Evolutionary conservation across 768 basidiomycete genomes (phyloP).

Genomic region (Russula olivacea): DNA sequence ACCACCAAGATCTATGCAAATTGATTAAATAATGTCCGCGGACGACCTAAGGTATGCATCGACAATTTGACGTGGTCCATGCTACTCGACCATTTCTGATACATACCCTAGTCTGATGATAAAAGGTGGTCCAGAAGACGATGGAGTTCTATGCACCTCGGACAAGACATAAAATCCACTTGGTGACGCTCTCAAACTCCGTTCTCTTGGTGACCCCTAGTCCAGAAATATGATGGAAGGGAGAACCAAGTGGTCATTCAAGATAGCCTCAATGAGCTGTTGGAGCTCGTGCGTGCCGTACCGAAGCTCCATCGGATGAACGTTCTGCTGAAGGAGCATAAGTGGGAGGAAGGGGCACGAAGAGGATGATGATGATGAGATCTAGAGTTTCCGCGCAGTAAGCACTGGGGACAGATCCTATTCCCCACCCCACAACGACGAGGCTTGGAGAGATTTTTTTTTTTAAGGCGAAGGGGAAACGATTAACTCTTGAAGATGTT

Average conservation of each 20-base stretch:
- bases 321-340: conserved; percentile 52
- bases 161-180: conserved; percentile 71
- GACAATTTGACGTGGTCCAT: not conserved
- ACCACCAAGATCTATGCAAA: conserved; percentile 55
- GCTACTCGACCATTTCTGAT: conserved; percentile 20
- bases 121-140: conserved; percentile 75
- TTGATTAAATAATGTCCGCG: conserved; percentile 51
- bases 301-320: conserved; percentile 69
- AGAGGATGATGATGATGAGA: conserved; percentile 45
- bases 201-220: conserved; percentile 64
- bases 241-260: conserved; percentile 57
- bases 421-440: not conserved
- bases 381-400: conserved; percentile 32
- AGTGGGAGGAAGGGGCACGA: conserved; percentile 67
- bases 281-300: conserved; percentile 75
- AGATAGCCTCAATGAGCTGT: conserved; percentile 74
- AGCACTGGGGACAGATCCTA: not conserved
- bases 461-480: conserved; percentile 32
- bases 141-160: conserved; percentile 84
- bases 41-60: conserved; percentile 11
- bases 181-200: conserved; percentile 86
- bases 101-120: conserved; percentile 39
- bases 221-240: conserved; percentile 26
- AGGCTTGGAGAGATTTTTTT: not conserved
- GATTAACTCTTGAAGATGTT: conserved; percentile 57